Conservation (phyloP, 2,329 filamentous ascomycete genomes). For the Elsinoe batatas region DNA sequence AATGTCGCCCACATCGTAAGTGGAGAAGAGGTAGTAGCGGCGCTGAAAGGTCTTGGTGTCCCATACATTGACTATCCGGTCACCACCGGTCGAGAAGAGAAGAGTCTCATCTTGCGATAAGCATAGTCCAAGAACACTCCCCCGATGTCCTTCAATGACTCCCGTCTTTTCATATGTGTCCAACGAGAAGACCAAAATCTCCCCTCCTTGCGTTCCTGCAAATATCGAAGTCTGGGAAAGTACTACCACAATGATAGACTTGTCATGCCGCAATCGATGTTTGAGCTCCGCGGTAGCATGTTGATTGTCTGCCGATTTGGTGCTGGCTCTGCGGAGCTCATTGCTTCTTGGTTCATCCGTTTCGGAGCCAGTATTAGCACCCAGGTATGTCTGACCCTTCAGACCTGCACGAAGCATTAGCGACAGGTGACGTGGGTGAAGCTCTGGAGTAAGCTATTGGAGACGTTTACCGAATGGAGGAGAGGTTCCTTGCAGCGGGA, state of each 20-base stretch:
- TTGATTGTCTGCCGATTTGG: background rate
- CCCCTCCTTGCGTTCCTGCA: slow-evolving; percentile 84
- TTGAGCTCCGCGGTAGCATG: slow-evolving; percentile 35
- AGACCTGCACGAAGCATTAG: slow-evolving; percentile 12
- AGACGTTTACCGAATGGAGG: slow-evolving; percentile 2
- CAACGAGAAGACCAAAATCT: slow-evolving; percentile 84
- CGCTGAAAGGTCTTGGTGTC: slow-evolving; percentile 64
- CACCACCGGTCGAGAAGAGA: slow-evolving; percentile 86
- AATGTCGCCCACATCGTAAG: slow-evolving; percentile 88
- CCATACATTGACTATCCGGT: slow-evolving; percentile 94
- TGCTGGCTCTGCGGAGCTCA: background rate
- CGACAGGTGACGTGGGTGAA: background rate
- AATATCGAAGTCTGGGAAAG: slow-evolving; percentile 75
- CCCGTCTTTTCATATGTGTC: slow-evolving; percentile 73
- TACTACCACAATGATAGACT: slow-evolving; percentile 71
- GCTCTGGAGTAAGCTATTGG: background rate
- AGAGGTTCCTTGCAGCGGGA: slow-evolving; percentile 7
- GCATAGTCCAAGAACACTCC: slow-evolving; percentile 78
- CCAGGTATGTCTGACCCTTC: slow-evolving; percentile 4
- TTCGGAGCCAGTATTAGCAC: slow-evolving; percentile 15
- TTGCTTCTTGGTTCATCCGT: slow-evolving; percentile 15
- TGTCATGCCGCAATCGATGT: slow-evolving; percentile 66
- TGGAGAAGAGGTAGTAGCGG: slow-evolving; percentile 83
- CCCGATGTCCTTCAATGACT: slow-evolving; percentile 78
- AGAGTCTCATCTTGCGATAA: slow-evolving; percentile 65